Percentiles rank a stretch among this genome's conserved stretches.
Evolutionary conservation across 305 asterid genomes (phyloP).

Genomic region (Nicotiana rustica): DNA sequence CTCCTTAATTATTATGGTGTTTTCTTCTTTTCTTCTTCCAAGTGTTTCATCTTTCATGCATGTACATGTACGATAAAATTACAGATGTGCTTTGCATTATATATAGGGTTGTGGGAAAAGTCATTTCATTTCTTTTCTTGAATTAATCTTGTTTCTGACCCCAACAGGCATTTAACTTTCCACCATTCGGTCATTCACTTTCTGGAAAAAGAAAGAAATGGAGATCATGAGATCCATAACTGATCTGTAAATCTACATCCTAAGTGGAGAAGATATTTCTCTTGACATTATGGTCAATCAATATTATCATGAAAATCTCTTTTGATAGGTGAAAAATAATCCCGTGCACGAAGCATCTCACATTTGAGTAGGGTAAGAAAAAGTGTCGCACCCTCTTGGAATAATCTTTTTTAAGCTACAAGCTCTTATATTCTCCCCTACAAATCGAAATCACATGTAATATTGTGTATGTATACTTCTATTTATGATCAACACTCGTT

Average conservation of each 20-base stretch:
- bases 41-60: background rate
- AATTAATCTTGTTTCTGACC: constrained; percentile 19
- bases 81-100: background rate
- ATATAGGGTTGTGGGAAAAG: background rate
- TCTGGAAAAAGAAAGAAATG: constrained; percentile 6
- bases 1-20: background rate
- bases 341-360: too few species aligned
- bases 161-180: background rate
- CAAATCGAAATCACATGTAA: background rate
- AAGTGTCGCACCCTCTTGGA: too few species aligned
- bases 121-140: constrained; percentile 20
- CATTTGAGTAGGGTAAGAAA: too few species aligned
- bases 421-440: background rate
- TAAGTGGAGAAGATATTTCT: background rate
- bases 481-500: too few species aligned
- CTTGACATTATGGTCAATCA: background rate
- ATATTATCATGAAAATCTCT: constrained; percentile 1
- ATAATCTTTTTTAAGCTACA: too few species aligned
- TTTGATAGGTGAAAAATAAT: too few species aligned
- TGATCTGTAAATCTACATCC: background rate
- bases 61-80: background rate
- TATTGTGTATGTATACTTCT: background rate
- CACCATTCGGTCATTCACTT: background rate
- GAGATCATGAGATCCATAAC: background rate
- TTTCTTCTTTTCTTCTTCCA: background rate